Evolutionary conservation across 768 basidiomycete species (phyloP), one percentile per base, ranked within the genome.

Genomic region (Lactarius quietus): DNA sequence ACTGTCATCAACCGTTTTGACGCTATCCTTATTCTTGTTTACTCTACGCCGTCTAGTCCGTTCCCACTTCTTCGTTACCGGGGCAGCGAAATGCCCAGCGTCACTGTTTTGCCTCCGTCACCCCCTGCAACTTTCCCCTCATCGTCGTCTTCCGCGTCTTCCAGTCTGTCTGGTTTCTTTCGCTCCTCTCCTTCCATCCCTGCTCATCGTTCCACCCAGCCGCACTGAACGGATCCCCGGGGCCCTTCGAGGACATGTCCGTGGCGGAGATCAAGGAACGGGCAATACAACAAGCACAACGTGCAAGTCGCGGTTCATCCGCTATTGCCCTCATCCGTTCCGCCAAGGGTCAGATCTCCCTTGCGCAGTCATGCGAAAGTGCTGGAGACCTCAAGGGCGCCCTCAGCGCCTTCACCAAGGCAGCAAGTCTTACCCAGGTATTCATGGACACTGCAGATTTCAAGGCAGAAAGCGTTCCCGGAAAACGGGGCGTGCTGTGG

Each of bases 391-490:
- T 90, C 61, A 82, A 80, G 73, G 80, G 76, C 23, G 88, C 89
- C 2, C 79, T 89, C 35, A 79, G 79, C 43, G 81, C 83, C 26
- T 83, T 85, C 69, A 82, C 86, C 33, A 86, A 81, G 73, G 83
- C 88, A 9, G 89, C 84, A 1, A 82, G 78, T 28, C 78, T 90
- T 3, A 78, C 82, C 0, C 79, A 81, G 68, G 80, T 84, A 75
- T 79, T 84, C 53, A 82, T 89, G 79, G 82, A 85, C 54, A 83
- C 84, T 18, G 64, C 79, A 10, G 88, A 90, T 70, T 85, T 86
- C 73, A 76, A 74, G 62, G 71, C 77, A 26, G 84, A 84, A 65
- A 81, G 80, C 69, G 73, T 74, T 54, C 77, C 77, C 41, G 82
- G 81, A 48, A 83, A 81, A 65, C 80, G 80, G 64, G 85, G 85